Base-by-base conservation (phyloP, 2,329 filamentous ascomycete species). In the Balansia obtecta region DNA sequence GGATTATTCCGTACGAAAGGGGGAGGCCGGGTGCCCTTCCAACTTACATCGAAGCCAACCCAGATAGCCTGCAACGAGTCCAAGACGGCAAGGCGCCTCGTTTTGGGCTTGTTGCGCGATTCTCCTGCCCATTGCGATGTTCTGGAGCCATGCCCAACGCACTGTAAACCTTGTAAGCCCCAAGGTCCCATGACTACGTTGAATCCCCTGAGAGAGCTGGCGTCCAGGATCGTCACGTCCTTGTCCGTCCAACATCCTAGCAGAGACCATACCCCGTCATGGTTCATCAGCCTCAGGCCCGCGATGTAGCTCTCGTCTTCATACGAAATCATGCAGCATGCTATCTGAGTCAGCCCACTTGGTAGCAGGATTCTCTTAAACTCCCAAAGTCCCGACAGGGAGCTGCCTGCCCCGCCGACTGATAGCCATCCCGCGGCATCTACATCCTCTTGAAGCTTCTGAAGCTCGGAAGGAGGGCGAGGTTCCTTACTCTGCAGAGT, bases 81-180 rank as follows among this genome's bases (percentile, higher is more conserved):
- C 7, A n/a, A 27, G 38, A 10, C 12, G n/a, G 16, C n/a, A 16
- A 50, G 48, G 13, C 41, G 48, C 20, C 40, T 50, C 12, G 45
- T 51, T 39, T 45, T 27, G 32, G 45, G 45, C 27, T 20, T 15
- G 16, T 30, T 22, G 3, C 20, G n/a, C 13, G 45, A n/a, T 12
- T 34, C 20, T 47, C 45, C 44, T 11, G 32, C 30, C 44, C 44
- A 45, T 16, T 30, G 27, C 22, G 44, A 45, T 7, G 13, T 18
- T 16, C 7, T 20, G 22, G 15, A 20, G 16, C 30, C 44, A 27
- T 10, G 30, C n/a, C 39, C 8, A 18, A 40, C 18, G 37, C 33
- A 39, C 16, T 47, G 45, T 5, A 47, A n/a, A 40, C 45, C 34
- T 39, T 40, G 45, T 47, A 47, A 39, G 18, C 45, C 45, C 30